Base-by-base conservation (phyloP, 2,329 filamentous ascomycete genomes). In the Fusarium denticulatum region DNA sequence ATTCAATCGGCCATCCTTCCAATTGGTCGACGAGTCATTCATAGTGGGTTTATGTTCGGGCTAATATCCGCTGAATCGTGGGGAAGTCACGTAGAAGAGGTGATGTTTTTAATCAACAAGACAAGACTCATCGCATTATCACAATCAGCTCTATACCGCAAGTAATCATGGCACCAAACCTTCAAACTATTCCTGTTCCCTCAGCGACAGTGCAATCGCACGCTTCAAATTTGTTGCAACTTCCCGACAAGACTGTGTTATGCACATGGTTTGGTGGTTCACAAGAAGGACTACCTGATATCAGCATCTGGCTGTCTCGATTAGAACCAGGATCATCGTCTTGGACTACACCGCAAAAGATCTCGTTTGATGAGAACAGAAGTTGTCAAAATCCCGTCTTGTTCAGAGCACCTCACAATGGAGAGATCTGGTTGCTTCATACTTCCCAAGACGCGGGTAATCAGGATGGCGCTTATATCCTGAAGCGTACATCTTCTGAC, bases 341-440 rank as follows among this genome's bases (percentile, higher is more conserved):
- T 6, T 86, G 84, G 84, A 73, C 76, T 1, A 42, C 69, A 0
- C 80, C 84, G 0, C 55, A 73, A 1, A 84, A 80, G 56, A 79
- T 85, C 4, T 84, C 84, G 0, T 80, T 79, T 15, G 85, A 84
- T 62, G 64, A 78, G 9, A 76, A 79, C 26, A 80, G 83, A 20
- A 86, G 84, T 70, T 84, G 85, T 46, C 84, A 86, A 67, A 86
- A 86, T 39, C 85, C 84, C 0, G 79, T 86, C 3, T 72, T 86
- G 6, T 86, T 86, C 63, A 74, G 74, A 11, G 79, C 78, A 4
- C 82, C 83, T 2, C 67, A 69, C 2, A 81, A 78, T 1, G 79
- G 77, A 3, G 75, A 79, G 3, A 49, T 86, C 2, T 84, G 85
- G 83, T 72, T 86, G 1, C 79, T 86, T 37, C 83, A 86, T 64